phyloP scores from a whole-genome alignment of 768 basidiomycete genomes.

The Rhizopogon salebrosus region DNA sequence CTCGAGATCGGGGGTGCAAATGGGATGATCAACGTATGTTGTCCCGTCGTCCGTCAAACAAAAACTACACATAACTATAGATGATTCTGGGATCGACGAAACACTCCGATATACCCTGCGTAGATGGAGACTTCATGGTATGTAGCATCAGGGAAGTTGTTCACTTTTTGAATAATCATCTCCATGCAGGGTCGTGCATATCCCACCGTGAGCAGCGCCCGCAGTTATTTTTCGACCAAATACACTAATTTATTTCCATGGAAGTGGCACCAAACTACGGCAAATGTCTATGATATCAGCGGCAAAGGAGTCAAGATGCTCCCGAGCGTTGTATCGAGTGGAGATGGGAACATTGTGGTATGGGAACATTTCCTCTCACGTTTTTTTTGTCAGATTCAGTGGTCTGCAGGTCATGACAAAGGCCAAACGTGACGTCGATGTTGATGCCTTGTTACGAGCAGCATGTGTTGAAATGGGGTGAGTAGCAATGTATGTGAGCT shows the following conservation, averaged over 20 bases:
- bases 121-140: slow-evolving; percentile 43
- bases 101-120: slow-evolving; percentile 33
- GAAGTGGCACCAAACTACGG: slow-evolving; percentile 28
- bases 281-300: slow-evolving; percentile 22
- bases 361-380: slow-evolving; percentile 5
- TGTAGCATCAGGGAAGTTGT: slow-evolving; percentile 2
- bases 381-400: background rate
- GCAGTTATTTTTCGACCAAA: slow-evolving; percentile 9
- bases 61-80: slow-evolving; percentile 14
- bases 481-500: background rate
- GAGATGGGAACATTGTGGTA: slow-evolving; percentile 33
- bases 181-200: slow-evolving; percentile 31
- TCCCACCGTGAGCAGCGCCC: slow-evolving; percentile 17
- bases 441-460: slow-evolving; percentile 41
- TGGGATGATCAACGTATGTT: slow-evolving; percentile 37
- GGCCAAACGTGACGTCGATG: slow-evolving; percentile 36
- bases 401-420: slow-evolving; percentile 34
- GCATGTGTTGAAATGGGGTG: slow-evolving; percentile 49
- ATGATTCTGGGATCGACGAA: slow-evolving; percentile 31
- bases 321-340: slow-evolving; percentile 31
- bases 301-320: slow-evolving; percentile 25
- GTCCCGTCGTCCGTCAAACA: background rate
- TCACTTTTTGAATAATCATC: slow-evolving; percentile 1
- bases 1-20: slow-evolving; percentile 41
- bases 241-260: slow-evolving; percentile 1